Conservation (phyloP, 1,284 basidiomycete genomes). For the Peniophora sp. region DNA sequence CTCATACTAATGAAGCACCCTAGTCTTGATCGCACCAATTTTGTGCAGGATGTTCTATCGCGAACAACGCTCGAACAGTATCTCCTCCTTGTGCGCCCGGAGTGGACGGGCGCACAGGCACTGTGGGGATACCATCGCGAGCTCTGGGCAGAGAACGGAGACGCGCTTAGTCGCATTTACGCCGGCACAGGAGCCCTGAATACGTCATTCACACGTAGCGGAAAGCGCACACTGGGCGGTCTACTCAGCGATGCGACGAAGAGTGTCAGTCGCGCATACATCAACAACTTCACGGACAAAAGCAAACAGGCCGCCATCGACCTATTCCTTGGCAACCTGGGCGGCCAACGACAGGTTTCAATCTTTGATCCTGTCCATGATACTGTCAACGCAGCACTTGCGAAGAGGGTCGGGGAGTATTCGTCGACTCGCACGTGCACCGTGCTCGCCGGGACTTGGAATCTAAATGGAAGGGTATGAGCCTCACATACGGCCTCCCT, state of each 20-base stretch:
- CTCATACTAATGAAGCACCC: constrained; percentile 6
- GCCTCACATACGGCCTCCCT: constrained; percentile 2
- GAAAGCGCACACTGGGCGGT: constrained; percentile 86
- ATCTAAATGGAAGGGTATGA: constrained; percentile 84
- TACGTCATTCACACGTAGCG: constrained; percentile 89
- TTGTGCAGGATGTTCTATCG: constrained; percentile 89
- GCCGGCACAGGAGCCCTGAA: constrained; percentile 97
- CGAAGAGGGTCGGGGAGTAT: constrained; percentile 73
- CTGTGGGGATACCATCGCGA: constrained; percentile 88
- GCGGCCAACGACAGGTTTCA: constrained; percentile 78
- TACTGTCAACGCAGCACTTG: constrained; percentile 64
- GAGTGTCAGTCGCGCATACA: constrained; percentile 90
- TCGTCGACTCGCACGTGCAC: constrained; percentile 68
- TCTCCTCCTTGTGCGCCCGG: constrained; percentile 57
- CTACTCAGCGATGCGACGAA: constrained; percentile 95
- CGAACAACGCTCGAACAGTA: constrained; percentile 71
- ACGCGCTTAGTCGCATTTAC: constrained; percentile 86
- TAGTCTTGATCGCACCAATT: constrained; percentile 97
- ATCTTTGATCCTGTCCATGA: constrained; percentile 96
- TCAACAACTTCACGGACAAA: constrained; percentile 97
- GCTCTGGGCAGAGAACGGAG: constrained; percentile 96
- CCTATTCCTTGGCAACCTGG: constrained; percentile 92
- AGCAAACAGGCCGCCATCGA: constrained; percentile 93
- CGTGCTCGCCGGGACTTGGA: constrained; percentile 91
- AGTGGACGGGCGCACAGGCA: constrained; percentile 63